A percentile compares a stretch with the other conserved stretches of the same genome.
Conservation (phyloP, 2,329 filamentous ascomycete genomes). For the Lecanosticta acicola region DNA sequence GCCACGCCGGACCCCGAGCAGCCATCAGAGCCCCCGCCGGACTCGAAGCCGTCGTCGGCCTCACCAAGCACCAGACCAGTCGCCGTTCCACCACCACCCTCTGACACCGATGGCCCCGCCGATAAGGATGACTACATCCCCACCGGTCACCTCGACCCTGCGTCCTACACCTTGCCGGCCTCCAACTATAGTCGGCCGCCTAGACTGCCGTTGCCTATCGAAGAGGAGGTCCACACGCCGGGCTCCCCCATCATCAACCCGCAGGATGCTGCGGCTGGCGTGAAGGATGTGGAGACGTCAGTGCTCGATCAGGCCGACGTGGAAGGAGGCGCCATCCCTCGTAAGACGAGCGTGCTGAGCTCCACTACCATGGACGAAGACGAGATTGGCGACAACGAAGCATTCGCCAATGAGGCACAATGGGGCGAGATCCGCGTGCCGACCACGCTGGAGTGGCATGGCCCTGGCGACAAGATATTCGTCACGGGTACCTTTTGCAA, state of each 20-base stretch:
- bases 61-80: constrained; percentile 37
- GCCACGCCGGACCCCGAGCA: constrained; percentile 3
- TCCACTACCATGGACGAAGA: constrained; percentile 63
- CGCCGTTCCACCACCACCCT: constrained; percentile 29
- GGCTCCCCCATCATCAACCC: constrained; percentile 83
- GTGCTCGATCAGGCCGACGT: constrained; percentile 39
- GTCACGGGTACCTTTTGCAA: constrained; percentile 96
- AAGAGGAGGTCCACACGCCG: constrained; percentile 82
- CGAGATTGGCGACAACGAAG: constrained; percentile 61
- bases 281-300: constrained; percentile 37
- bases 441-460: constrained; percentile 78
- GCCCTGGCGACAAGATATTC: constrained; percentile 76
- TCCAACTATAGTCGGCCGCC: constrained; percentile 63
- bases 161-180: constrained; percentile 34
- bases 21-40: constrained; percentile 1
- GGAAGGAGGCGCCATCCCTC: constrained; percentile 48
- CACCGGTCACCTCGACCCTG: constrained; percentile 20
- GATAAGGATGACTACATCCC: constrained; percentile 22
- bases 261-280: constrained; percentile 54
- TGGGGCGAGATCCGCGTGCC: constrained; percentile 74
- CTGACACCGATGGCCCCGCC: constrained; percentile 13
- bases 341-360: constrained; percentile 51
- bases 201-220: constrained; percentile 84
- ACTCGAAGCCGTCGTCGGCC: constrained; percentile 6
- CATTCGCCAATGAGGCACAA: constrained; percentile 56